Percentiles rank a stretch among this genome's conserved stretches.
Evolutionary conservation across 305 asterid species (phyloP).

Genomic region (Fraxinus greggii): DNA sequence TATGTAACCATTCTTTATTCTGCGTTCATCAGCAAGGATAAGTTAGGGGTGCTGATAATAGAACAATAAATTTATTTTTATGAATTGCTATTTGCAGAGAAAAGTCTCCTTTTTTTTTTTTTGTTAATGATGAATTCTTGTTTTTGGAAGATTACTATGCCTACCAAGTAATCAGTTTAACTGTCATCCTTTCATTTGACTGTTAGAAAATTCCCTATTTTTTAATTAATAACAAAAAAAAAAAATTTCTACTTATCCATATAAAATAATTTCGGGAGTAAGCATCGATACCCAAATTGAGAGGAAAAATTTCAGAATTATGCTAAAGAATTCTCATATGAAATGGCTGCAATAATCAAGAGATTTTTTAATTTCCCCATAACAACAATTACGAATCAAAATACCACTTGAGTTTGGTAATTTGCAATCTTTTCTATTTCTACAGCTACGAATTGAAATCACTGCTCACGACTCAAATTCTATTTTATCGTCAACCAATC

Average conservation of each 20-base stretch:
- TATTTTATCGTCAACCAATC: no score
- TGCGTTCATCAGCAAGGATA: background rate
- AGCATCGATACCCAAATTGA: no score
- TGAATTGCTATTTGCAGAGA: background rate
- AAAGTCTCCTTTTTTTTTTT: background rate
- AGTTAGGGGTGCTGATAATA: slow-evolving; percentile 4
- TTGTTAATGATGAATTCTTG: background rate
- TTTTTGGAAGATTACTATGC: background rate
- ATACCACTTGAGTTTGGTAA: background rate
- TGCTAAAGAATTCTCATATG: no score
- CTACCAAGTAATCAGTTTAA: background rate
- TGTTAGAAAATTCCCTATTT: no score
- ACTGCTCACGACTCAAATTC: background rate
- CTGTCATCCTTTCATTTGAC: background rate
- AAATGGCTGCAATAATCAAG: no score
- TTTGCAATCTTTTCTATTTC: no score
- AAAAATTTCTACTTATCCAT: no score
- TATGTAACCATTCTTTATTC: slow-evolving; percentile 23
- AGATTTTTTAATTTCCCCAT: no score
- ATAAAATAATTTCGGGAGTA: no score
- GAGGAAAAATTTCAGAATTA: no score
- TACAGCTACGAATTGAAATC: no score
- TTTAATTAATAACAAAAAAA: no score
- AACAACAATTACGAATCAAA: background rate
- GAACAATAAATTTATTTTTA: background rate